A percentile compares a stretch with the other conserved stretches of the same genome.
These are phyloP conservation scores for Aspergillus cejpii DNA, from an alignment of 2,329 filamentous ascomycete genomes.

Conservation along the genomic window DNA sequence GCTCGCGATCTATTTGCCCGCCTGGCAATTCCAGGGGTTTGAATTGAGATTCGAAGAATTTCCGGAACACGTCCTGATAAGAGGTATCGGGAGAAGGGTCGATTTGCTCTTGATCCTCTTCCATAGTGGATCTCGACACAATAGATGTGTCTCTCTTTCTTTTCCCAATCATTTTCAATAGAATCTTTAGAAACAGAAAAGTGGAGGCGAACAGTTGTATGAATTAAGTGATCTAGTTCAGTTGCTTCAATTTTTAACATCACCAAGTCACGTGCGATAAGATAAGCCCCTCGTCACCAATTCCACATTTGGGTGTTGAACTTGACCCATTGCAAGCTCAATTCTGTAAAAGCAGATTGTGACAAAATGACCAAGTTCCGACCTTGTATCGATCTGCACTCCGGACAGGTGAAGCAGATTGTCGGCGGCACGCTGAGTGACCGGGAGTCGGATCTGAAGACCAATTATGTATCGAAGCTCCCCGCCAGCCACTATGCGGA, in stretches of 20 bases:
- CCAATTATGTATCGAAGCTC: slow-evolving; percentile 84
- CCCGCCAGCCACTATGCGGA: slow-evolving; percentile 73
- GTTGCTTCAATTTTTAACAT: not conserved
- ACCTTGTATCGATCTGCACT: slow-evolving; percentile 94
- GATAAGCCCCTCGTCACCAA: slow-evolving; percentile 21
- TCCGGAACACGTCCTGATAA: slow-evolving; percentile 68
- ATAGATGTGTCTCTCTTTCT: slow-evolving; percentile 42
- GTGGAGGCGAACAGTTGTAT: not conserved
- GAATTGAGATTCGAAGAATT: slow-evolving; percentile 85
- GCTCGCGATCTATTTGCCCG: slow-evolving; percentile 6
- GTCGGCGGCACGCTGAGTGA: slow-evolving; percentile 85
- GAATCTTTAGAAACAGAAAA: slow-evolving; percentile 10
- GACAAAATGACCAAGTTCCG: slow-evolving; percentile 79
- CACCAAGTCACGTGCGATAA: slow-evolving; percentile 36
- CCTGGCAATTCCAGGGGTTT: slow-evolving; percentile 54
- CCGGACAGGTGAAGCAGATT: slow-evolving; percentile 97
- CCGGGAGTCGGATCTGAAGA: slow-evolving; percentile 62
- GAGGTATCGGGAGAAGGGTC: slow-evolving; percentile 41
- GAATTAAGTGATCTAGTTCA: too few relatives aligned
- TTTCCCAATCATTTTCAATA: slow-evolving; percentile 40
- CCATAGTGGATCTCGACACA: slow-evolving; percentile 21
- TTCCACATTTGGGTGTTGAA: slow-evolving; percentile 14
- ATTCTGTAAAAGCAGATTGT: slow-evolving; percentile 5
- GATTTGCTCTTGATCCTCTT: slow-evolving; percentile 19
- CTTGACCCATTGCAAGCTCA: slow-evolving; percentile 8